Evolutionary conservation across 2,329 filamentous ascomycete species (phyloP), one percentile per base, ranked within the genome.

Genomic region (Colletotrichum gigasporum): DNA sequence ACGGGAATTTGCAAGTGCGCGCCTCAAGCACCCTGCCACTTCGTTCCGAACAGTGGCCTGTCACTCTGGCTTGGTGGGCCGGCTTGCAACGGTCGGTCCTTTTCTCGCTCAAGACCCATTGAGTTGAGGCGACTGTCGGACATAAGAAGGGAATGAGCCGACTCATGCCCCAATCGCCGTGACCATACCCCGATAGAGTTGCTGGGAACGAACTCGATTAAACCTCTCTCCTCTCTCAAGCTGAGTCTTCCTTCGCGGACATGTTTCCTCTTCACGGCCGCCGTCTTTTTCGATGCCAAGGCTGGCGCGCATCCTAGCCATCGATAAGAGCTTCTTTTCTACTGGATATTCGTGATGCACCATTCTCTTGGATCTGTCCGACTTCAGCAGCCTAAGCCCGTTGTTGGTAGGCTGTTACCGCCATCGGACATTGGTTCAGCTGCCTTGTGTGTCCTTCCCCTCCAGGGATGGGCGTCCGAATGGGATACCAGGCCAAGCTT

Each of bases 1-100:
- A 67, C 66, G 63, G 66, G 63, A 66, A 58, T 63, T 67, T 42
- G 39, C 45, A 51, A 48, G 55, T 61, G 47, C 35, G 61, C 56
- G 28, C 55, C 16, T 50, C 44, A 10, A 26, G 22, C 50, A 42
- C 16, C 41, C 39, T 45, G 41, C 53, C 30, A 54, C 37, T 16
- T 54, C 26, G 51, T 53, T 28, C 39, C 51, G 39, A 34, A 12
- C 26, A 7, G 53, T 56, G 53, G 53, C 53, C 26, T 42, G 41
- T 35, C 37, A 41, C 41, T 37, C n/a, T 18, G 22, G 24, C 45
- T 50, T 50, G 57, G 62, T 42, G 57, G 56, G 56, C 48, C 56
- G 50, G 35, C 57, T 62, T 55, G 34, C 42, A 65, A 53, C 62
- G 56, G 62, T 50, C 62, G 14, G 48, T 55, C 57, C 22, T 54